These are phyloP conservation scores for Domatiomyces globalis DNA, from an alignment of 2,329 filamentous ascomycete species.

Conservation along the genomic window DNA sequence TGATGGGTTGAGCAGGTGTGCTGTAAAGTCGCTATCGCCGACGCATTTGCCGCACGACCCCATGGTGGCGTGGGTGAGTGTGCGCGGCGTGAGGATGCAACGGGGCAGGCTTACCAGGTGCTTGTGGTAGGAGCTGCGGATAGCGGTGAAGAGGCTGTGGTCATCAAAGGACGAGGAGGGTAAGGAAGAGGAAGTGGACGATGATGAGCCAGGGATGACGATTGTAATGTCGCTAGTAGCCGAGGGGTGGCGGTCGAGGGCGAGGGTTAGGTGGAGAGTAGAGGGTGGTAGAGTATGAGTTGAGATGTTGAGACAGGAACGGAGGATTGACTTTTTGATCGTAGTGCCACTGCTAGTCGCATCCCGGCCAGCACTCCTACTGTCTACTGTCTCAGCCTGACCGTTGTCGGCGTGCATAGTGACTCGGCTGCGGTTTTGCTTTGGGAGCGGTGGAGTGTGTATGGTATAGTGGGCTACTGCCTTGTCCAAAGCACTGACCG, in stretches of 20 bases:
- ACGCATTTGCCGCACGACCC: not conserved
- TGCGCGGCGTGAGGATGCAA: slow-evolving; percentile 10
- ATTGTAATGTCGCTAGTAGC: not conserved
- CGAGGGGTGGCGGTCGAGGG: slow-evolving; percentile 10
- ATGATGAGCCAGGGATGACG: no score
- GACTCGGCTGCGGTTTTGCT: no score
- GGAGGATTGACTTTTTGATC: not conserved
- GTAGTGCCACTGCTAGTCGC: not conserved
- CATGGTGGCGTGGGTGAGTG: slow-evolving; percentile 10
- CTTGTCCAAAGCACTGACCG: no score
- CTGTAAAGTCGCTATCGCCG: slow-evolving; percentile 8
- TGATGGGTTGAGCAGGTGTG: slow-evolving; percentile 10
- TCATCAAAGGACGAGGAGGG: slow-evolving; percentile 12
- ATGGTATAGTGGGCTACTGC: no score
- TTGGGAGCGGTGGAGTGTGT: no score
- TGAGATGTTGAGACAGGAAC: not conserved
- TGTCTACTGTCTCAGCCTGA: no score
- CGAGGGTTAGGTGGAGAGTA: slow-evolving; percentile 1
- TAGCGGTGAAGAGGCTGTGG: slow-evolving; percentile 14
- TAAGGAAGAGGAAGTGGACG: no score
- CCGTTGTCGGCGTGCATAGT: no score
- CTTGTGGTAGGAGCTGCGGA: slow-evolving; percentile 11
- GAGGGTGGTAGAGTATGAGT: no score
- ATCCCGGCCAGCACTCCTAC: no score
- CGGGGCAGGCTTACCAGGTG: slow-evolving; percentile 9